A percentile compares a stretch with the other conserved stretches of the same genome.
Evolutionary conservation across 345 rosid species (phyloP).

Genomic region (Gossypium stocksii): DNA sequence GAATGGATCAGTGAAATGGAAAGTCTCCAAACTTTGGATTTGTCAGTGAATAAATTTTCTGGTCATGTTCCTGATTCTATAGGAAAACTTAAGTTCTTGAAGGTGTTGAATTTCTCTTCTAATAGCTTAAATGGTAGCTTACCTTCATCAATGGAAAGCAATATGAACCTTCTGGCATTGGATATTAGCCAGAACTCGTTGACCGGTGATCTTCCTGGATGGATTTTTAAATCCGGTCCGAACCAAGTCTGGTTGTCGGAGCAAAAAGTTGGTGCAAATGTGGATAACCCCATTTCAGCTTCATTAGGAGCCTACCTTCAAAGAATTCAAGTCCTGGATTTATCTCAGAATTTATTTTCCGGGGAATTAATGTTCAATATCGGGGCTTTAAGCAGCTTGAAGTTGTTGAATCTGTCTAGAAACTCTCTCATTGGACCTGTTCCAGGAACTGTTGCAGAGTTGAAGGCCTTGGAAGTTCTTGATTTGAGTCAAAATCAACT

Average conservation of each 20-base stretch:
- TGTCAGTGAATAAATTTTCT: conserved; percentile 61
- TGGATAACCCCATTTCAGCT: conserved; percentile 19
- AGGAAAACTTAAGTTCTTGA: conserved; percentile 55
- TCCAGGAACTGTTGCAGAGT: conserved; percentile 47
- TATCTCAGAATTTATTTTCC: conserved; percentile 61
- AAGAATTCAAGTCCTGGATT: conserved; percentile 64
- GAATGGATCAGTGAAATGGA: conserved; percentile 72
- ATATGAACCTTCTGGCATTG: conserved; percentile 46
- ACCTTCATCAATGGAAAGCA: conserved; percentile 48
- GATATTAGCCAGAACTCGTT: conserved; percentile 69
- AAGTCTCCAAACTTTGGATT: conserved; percentile 69
- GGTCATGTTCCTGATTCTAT: conserved; percentile 64
- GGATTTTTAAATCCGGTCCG: conserved; percentile 50
- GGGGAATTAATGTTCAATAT: conserved; percentile 49
- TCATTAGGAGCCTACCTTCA: conserved; percentile 21
- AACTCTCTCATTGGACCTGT: conserved; percentile 57
- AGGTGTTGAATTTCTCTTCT: conserved; percentile 57
- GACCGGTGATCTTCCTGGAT: conserved; percentile 56
- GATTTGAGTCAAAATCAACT: conserved; percentile 71
- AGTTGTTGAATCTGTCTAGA: conserved; percentile 52
- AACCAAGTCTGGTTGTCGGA: conserved; percentile 38
- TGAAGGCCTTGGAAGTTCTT: conserved; percentile 51
- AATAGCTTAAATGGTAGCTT: conserved; percentile 57
- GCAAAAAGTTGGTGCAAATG: conserved; percentile 26
- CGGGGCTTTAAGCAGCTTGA: conserved; percentile 46